phyloP scores from a whole-genome alignment of 2,329 filamentous ascomycete species.

The Diplocarpon rosae region DNA sequence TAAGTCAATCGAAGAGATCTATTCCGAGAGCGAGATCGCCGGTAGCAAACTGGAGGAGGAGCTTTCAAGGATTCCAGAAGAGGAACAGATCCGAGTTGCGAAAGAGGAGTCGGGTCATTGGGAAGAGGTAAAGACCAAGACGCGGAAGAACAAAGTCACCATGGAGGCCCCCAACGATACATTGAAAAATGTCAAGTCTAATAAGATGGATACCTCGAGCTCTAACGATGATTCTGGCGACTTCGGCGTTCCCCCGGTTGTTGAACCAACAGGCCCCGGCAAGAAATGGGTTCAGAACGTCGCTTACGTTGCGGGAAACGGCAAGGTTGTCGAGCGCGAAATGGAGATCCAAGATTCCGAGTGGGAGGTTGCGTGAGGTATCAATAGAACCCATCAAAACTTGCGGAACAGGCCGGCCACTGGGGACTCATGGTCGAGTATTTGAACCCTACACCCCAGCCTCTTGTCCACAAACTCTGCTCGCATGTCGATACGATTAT shows the following conservation, averaged over 20 bases:
- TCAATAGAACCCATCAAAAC: too few species aligned
- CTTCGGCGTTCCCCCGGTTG: constrained; percentile 15
- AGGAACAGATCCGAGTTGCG: constrained; percentile 50
- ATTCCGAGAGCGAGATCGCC: constrained; percentile 15
- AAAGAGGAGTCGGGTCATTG: constrained; percentile 41
- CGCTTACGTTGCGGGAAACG: constrained; percentile 13
- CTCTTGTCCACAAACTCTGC: not conserved
- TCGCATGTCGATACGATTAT: not conserved
- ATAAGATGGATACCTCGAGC: constrained; percentile 22
- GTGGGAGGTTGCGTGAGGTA: constrained; percentile 25
- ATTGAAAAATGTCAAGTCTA: constrained; percentile 27
- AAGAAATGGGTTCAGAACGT: constrained; percentile 17
- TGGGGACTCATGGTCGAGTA: not conserved
- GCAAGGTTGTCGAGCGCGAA: constrained; percentile 16
- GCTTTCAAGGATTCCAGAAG: constrained; percentile 40
- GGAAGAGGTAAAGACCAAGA: constrained; percentile 42
- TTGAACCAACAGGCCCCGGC: constrained; percentile 15
- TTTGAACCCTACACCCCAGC: not conserved
- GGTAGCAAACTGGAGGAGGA: constrained; percentile 17
- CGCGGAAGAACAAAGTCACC: constrained; percentile 27
- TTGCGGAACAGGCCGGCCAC: not conserved
- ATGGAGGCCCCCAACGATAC: constrained; percentile 8
- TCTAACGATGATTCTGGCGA: constrained; percentile 16
- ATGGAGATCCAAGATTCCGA: constrained; percentile 22
- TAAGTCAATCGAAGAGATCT: constrained; percentile 10